Base-by-base conservation (phyloP, 148 eudicot species). In the Euryodendron excelsum region DNA sequence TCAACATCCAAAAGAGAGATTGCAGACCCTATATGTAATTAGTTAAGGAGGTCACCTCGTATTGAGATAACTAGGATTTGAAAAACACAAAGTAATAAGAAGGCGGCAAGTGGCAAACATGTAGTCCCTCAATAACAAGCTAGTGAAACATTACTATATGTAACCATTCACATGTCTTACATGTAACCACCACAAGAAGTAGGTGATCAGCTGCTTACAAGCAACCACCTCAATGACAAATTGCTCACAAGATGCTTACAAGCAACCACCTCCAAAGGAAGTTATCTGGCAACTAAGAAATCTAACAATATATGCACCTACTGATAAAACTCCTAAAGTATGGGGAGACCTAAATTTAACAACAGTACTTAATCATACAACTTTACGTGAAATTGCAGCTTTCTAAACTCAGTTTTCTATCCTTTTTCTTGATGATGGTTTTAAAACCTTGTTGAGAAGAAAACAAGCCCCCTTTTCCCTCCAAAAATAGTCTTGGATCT, bases 191-290 rank as follows among this genome's bases (percentile, higher is more conserved):
- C 23, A 37, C 7, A 37, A 9, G 27, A 66, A 37, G 21, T 0
- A 36, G 21, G 47, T 66, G n/a, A 20, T 21, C 3, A 37, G 45
- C 70, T 36, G 45, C 14, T 66, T 37, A 10, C 25, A 8, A 37
- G 70, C 13, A 66, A 45, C 45, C 70, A 66, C 15, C 70, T 37
- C 70, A 66, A 36, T 36, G 47, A 66, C 69, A 65, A 65, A 23
- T 31, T 31, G 68, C 12, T 17, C 69, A 64, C 14, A 9, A 1
- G 44, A 64, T 30, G 25, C 70, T 66, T 9, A 36, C 13, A 66
- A 36, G 69, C 36, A 65, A 65, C 69, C 39, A 33, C 44, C 9
- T 8, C 45, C 45, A 18, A 34, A 66, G 36, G 47, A 66, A 21
- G 45, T 7, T 20, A 65, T 65, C 69, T 18, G 1, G 17, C 27